Evolutionary conservation across 345 rosid species (phyloP).

Genomic region (Odontarrhena argentea): DNA sequence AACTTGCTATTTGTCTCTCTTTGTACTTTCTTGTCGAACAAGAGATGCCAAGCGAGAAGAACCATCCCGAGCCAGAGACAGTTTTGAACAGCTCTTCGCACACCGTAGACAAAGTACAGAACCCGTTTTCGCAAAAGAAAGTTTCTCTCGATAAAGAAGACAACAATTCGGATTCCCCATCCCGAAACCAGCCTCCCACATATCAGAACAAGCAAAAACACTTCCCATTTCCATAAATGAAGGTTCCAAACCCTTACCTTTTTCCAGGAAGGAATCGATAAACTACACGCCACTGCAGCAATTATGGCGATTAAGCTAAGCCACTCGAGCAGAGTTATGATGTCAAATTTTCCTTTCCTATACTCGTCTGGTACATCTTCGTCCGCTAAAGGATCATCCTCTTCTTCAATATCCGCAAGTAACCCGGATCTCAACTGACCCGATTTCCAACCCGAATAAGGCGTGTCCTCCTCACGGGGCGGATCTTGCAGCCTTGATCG

Average conservation of each 20-base stretch:
- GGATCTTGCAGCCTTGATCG: slow-evolving; percentile 84
- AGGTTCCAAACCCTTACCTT: slow-evolving; percentile 51
- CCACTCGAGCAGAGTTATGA: slow-evolving; percentile 66
- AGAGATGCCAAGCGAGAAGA: slow-evolving; percentile 64
- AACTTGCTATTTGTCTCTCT: slow-evolving; percentile 36
- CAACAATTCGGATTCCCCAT: slow-evolving; percentile 78
- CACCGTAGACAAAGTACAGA: slow-evolving; percentile 82
- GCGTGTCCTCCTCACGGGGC: slow-evolving; percentile 49
- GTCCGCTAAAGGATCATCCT: slow-evolving; percentile 64
- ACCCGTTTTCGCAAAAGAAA: slow-evolving; percentile 71
- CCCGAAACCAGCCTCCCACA: slow-evolving; percentile 87
- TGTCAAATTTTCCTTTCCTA: slow-evolving; percentile 44
- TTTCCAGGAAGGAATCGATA: slow-evolving; percentile 45
- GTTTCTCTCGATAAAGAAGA: slow-evolving; percentile 78
- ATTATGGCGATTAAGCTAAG: slow-evolving; percentile 58
- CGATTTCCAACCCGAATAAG: slow-evolving; percentile 52
- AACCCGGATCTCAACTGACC: slow-evolving; percentile 59
- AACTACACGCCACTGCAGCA: slow-evolving; percentile 55
- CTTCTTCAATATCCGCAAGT: slow-evolving; percentile 51
- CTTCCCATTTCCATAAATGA: slow-evolving; percentile 89
- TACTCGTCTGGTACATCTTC: slow-evolving; percentile 81
- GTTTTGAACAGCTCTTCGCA: slow-evolving; percentile 78
- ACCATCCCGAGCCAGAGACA: slow-evolving; percentile 83
- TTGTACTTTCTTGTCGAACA: slow-evolving; percentile 63
- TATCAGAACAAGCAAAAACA: slow-evolving; percentile 68